Evolutionary conservation across 495 filamentous ascomycete species (phyloP).

Genomic region (Umbilicaria muhlenbergii): DNA sequence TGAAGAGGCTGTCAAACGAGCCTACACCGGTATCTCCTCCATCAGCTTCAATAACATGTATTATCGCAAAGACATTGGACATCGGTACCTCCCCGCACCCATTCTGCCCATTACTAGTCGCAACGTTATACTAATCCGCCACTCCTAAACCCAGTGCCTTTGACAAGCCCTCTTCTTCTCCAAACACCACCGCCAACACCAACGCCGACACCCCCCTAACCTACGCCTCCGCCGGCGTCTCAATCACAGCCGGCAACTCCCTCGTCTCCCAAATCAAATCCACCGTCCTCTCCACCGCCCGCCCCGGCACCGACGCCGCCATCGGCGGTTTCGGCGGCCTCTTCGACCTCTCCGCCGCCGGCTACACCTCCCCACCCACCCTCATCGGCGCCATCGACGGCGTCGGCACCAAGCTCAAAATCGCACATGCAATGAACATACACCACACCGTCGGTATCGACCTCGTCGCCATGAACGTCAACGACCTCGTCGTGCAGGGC

Average conservation of each 20-base stretch:
- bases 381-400: slow-evolving; percentile 88
- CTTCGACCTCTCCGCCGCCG: slow-evolving; percentile 64
- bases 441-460: slow-evolving; percentile 92
- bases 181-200: slow-evolving; percentile 17
- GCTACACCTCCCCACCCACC: slow-evolving; percentile 57
- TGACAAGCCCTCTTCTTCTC: slow-evolving; percentile 17
- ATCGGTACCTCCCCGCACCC: slow-evolving; percentile 24
- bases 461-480: slow-evolving; percentile 97
- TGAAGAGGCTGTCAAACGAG: slow-evolving; percentile 65
- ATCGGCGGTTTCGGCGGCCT: slow-evolving; percentile 93
- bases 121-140: background rate
- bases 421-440: slow-evolving; percentile 74
- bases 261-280: slow-evolving; percentile 81
- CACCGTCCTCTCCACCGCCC: slow-evolving; percentile 60
- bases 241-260: slow-evolving; percentile 79
- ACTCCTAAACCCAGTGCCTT: slow-evolving; percentile 20
- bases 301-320: slow-evolving; percentile 72
- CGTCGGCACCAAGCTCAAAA: slow-evolving; percentile 90
- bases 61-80: slow-evolving; percentile 84
- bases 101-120: slow-evolving; percentile 12
- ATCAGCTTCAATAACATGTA: slow-evolving; percentile 86
- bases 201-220: slow-evolving; percentile 43
- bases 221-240: slow-evolving; percentile 86
- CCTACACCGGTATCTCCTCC: slow-evolving; percentile 61
- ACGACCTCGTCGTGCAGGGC: slow-evolving; percentile 90